These are phyloP conservation scores for Debaryomyces tyrocola DNA, from an alignment of 805 yeast genomes.

Conservation along the genomic window DNA sequence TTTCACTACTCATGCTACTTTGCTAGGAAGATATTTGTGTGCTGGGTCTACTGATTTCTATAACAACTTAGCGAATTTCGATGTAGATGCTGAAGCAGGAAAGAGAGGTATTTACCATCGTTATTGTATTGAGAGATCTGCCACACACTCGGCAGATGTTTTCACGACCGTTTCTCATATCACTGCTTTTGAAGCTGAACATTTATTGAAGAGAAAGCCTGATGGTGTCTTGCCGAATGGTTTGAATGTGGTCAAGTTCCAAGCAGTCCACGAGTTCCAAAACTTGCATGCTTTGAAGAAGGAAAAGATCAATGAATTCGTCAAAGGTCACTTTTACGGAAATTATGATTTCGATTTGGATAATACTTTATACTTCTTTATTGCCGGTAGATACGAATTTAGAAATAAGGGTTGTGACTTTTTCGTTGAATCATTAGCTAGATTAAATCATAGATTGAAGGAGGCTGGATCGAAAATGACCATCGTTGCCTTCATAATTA, in stretches of 20 bases:
- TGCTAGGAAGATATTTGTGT: constrained; percentile 91
- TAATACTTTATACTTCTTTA: constrained; percentile 90
- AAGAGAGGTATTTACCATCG: constrained; percentile 96
- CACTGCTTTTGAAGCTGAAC: constrained; percentile 95
- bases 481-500: constrained; percentile 93
- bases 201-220: constrained; percentile 89
- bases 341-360: constrained; percentile 93
- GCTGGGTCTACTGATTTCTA: constrained; percentile 97
- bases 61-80: constrained; percentile 84
- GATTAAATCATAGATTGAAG: constrained; percentile 86
- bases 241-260: constrained; percentile 90
- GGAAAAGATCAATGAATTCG: constrained; percentile 89
- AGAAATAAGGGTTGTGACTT: constrained; percentile 96
- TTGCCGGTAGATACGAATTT: constrained; percentile 96
- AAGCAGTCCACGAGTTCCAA: constrained; percentile 97
- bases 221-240: constrained; percentile 98
- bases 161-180: constrained; percentile 97
- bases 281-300: constrained; percentile 90
- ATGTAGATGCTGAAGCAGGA: constrained; percentile 97
- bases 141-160: constrained; percentile 94
- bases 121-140: constrained; percentile 94
- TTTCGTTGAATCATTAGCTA: constrained; percentile 88
- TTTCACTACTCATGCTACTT: constrained; percentile 96
- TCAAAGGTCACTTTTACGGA: constrained; percentile 97
- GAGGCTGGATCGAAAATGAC: constrained; percentile 82